These are phyloP conservation scores for Coniochaeta sp. DNA, from an alignment of 2,329 filamentous ascomycete species.

Conservation along the genomic window DNA sequence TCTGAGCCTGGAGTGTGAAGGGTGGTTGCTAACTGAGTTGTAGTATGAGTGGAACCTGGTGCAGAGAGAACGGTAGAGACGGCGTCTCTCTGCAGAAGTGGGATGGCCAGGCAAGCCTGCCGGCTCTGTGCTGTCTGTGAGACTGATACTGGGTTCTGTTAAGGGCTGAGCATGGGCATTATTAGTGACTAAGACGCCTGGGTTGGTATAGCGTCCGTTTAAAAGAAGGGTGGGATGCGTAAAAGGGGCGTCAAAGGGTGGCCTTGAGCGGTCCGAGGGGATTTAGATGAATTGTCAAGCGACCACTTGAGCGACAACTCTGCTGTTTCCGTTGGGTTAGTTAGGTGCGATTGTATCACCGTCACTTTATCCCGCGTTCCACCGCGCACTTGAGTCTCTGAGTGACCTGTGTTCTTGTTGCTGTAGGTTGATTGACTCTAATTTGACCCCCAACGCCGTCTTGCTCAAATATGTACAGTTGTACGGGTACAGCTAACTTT, in stretches of 20 bases:
- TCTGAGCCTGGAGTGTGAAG: not conserved
- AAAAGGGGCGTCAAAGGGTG: not conserved
- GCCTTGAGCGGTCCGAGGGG: not conserved
- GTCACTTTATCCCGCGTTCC: no score
- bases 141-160: not conserved
- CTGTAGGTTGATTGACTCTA: not conserved
- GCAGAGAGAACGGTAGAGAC: constrained; percentile 44
- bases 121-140: not conserved
- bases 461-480: constrained; percentile 6
- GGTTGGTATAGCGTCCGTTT: not conserved
- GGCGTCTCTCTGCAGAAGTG: not conserved
- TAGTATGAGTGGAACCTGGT: constrained; percentile 58
- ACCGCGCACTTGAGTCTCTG: no score
- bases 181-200: not conserved
- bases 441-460: constrained; percentile 6
- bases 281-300: not conserved
- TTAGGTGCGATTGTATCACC: not conserved
- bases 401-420: no score
- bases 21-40: constrained; percentile 7
- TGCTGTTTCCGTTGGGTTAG: not conserved
- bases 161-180: not conserved
- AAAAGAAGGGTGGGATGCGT: not conserved
- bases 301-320: not conserved
- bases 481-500: not conserved
- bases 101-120: not conserved